Evolutionary conservation across 2,329 filamentous ascomycete species (phyloP), one percentile per base, ranked within the genome.

Genomic region (Botrytis porri): DNA sequence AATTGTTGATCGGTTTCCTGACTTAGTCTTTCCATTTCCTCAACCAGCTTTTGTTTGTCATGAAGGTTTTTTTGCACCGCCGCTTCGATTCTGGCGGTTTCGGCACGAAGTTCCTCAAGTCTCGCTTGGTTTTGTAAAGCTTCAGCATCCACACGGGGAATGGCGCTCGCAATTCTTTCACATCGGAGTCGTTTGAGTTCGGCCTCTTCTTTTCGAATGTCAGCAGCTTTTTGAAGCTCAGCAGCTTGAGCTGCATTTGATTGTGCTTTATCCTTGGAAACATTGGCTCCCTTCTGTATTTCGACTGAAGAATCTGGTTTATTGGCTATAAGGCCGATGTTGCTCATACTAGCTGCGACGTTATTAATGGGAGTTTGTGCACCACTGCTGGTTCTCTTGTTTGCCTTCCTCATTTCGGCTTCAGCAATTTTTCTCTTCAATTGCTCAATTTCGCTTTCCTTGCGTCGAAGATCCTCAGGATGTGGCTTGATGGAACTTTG

Each of bases 381-480:
- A 3, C 80, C 78, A 69, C 77, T 81, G 29, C 76, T 75, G 65
- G 74, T 76, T 74, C 78, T 75, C 35, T 76, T 76, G 67, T 75
- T 76, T 64, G 61, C 65, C 66, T 75, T 80, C 61, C 78, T 79
- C 65, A 75, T 73, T 74, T 81, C 81, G n/a, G 77, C 77, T 72
- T 80, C 76, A 18, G 78, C 78, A 63, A 83, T 82, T 71, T 77
- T 81, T 70, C 79, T 64, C 78, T 88, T 89, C 82, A 90, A 86
- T 70, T 86, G 84, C 77, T 90, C 86, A 45, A 92, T 91, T 75
- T 87, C 85, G 72, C 85, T 86, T 75, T 88, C 85, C 81, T 88
- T 88, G 57, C 81, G 82, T 62, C 84, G 82, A 35, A 89, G 79
- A 73, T 87, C 83, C 65, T 83, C 81, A 25, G 78, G 77, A n/a